Percentiles rank a stretch among this genome's conserved stretches.
phyloP scores from a whole-genome alignment of 2,329 filamentous ascomycete genomes.

The Zasmidium angulare region DNA sequence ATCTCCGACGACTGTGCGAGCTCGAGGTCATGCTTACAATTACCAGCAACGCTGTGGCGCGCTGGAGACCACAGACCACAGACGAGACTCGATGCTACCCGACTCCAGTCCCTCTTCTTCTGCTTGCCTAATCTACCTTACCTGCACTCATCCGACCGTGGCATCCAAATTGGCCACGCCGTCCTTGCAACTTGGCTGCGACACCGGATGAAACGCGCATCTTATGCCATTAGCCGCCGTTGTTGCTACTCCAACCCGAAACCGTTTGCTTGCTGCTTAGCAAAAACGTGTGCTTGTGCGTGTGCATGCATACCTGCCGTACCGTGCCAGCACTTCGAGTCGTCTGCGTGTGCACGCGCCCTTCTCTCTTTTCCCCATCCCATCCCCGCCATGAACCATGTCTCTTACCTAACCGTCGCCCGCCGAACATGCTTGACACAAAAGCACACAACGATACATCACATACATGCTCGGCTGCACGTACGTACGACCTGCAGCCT shows the following conservation, averaged over 20 bases:
- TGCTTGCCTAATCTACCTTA: background rate
- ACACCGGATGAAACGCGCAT: background rate
- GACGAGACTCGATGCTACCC: background rate
- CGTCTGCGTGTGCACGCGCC: background rate
- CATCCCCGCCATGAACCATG: background rate
- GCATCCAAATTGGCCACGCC: background rate
- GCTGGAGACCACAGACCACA: too few species aligned
- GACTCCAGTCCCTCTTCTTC: too few species aligned
- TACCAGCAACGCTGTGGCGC: too few species aligned
- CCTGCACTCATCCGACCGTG: background rate
- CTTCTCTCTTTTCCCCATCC: background rate
- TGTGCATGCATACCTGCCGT: background rate
- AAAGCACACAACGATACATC: background rate
- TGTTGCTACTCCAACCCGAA: background rate
- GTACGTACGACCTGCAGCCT: background rate
- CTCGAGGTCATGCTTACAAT: too few species aligned
- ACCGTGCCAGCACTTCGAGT: too few species aligned
- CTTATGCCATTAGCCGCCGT: background rate
- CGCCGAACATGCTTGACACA: background rate
- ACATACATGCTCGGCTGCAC: background rate
- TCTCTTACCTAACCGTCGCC: background rate
- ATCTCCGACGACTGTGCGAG: too few species aligned
- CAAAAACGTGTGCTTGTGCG: background rate
- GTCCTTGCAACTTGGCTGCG: too few species aligned
- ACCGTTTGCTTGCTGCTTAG: background rate